Evolutionary conservation across 345 rosid species (phyloP), one percentile per base, ranked within the genome.

Genomic region (Microcos paniculata): DNA sequence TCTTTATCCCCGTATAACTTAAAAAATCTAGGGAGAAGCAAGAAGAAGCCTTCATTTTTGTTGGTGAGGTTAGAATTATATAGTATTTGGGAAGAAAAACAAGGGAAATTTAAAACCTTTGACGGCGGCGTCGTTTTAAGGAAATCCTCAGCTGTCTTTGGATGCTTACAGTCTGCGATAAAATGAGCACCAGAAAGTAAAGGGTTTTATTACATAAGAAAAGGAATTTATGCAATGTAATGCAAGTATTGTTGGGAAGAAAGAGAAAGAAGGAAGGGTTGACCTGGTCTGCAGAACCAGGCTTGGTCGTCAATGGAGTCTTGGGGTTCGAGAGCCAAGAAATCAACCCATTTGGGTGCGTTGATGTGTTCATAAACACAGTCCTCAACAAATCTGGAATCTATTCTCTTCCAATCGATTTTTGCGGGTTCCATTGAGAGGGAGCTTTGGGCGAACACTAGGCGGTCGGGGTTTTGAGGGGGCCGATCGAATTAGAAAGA

Each of bases 221-320:
- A 46, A 67, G 52, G 10, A 28, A 24, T n/a, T 55, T 15, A 8
- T 53, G 14, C 8, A 30, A 35, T 26, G 33, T 10, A 24, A 0
- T 8, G 1, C 12, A n/a, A n/a, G n/a, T 11, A 46, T 26, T 81
- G 19, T 16, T 7, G 3, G 2, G 24, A 6, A 57, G 14, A n/a
- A 11, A 52, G 23, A 61, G 2, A 57, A 14, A 58, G 15, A 35
- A 23, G 59, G 19, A 24, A 24, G 30, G 21, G 14, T 45, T 58
- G 80, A 92, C 97, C 97, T 63, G 97, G 87, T 81, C 88, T 87
- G 83, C 99, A 96, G 85, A 93, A 96, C 96, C 97, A 93, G 73
- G 91, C 82, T 11, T 84, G 84, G 62, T 88, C 96, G 51, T 82
- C 85, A 10, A 78, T 21, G 72, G 84, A 65, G 18, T 77, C 75